Percentiles rank a stretch among this genome's conserved stretches.
phyloP scores from a whole-genome alignment of 2,329 filamentous ascomycete species.

The Periconia sp. region DNA sequence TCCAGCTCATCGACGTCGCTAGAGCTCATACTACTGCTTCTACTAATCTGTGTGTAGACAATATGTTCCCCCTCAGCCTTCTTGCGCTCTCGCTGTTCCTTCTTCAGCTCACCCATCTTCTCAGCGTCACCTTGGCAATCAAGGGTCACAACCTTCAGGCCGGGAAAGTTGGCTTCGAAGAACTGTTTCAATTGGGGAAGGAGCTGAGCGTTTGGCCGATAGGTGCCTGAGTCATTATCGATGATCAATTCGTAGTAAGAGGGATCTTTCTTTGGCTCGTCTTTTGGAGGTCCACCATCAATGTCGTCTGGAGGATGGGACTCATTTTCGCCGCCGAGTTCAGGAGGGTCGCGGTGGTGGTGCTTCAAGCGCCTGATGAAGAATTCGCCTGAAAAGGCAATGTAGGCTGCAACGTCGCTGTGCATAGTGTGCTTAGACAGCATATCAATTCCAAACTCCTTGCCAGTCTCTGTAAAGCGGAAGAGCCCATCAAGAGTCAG shows the following conservation, averaged over 20 bases:
- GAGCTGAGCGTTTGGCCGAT: slow-evolving; percentile 80
- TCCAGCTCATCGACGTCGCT: slow-evolving; percentile 66
- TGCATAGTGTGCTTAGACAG: slow-evolving; percentile 98
- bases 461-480: slow-evolving; percentile 93
- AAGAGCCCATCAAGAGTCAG: slow-evolving; percentile 85
- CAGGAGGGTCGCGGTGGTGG: slow-evolving; percentile 44
- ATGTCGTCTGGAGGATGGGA: slow-evolving; percentile 61
- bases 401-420: slow-evolving; percentile 87
- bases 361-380: slow-evolving; percentile 76
- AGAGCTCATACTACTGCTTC: slow-evolving; percentile 56
- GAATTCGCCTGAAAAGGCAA: slow-evolving; percentile 92
- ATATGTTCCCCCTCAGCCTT: slow-evolving; percentile 63
- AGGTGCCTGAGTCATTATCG: slow-evolving; percentile 94
- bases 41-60: slow-evolving; percentile 61
- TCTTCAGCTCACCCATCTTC: slow-evolving; percentile 75
- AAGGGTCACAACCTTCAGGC: slow-evolving; percentile 74
- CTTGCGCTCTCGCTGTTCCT: slow-evolving; percentile 75
- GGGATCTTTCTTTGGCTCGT: slow-evolving; percentile 58
- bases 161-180: slow-evolving; percentile 75
- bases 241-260: slow-evolving; percentile 82
- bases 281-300: slow-evolving; percentile 52
- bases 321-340: slow-evolving; percentile 36
- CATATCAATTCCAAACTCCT: slow-evolving; percentile 92
- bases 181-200: slow-evolving; percentile 75
- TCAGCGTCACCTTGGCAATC: slow-evolving; percentile 77